Percentiles rank a stretch among this genome's conserved stretches.
Conservation (phyloP, 345 rosid species). For the Syzygium grande region DNA sequence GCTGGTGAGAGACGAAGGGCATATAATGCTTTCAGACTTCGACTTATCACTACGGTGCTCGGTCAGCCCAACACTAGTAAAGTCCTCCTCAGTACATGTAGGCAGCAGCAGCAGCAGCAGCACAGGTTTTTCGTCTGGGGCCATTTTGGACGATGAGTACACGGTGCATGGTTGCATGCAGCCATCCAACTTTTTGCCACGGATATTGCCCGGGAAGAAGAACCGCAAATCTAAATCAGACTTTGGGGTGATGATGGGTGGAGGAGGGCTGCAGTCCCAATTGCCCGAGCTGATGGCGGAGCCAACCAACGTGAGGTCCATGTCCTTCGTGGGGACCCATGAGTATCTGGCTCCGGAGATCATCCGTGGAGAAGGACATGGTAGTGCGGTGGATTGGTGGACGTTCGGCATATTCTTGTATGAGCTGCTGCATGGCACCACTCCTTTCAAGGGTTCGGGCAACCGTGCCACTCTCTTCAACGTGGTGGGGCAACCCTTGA, state of each 20-base stretch:
- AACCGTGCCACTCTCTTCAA: slow-evolving; percentile 81
- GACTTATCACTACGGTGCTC: slow-evolving; percentile 89
- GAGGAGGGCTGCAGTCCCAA: slow-evolving; percentile 12
- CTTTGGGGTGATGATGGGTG: slow-evolving; percentile 51
- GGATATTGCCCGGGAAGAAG: slow-evolving; percentile 68
- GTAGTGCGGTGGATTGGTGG: slow-evolving; percentile 99
- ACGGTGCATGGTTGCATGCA: slow-evolving; percentile 59
- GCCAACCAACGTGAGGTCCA: slow-evolving; percentile 78
- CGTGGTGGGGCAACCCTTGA: slow-evolving; percentile 77
- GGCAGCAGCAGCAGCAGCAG: slow-evolving; percentile 13
- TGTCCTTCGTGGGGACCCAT: slow-evolving; percentile 95
- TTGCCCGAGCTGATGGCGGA: slow-evolving; percentile 92
- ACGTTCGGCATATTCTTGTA: slow-evolving; percentile 82
- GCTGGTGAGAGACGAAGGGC: slow-evolving; percentile 77
- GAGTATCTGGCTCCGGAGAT: slow-evolving; percentile 91
- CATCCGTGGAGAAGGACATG: slow-evolving; percentile 93
- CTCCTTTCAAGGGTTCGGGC: slow-evolving; percentile 92
- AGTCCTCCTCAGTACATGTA: slow-evolving; percentile 57
- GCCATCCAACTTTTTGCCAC: slow-evolving; percentile 73
- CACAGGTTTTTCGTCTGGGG: slow-evolving; percentile 11
- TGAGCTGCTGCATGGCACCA: slow-evolving; percentile 73
- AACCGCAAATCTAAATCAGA: slow-evolving; percentile 85
- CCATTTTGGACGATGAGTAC: slow-evolving; percentile 50
- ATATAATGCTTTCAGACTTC: slow-evolving; percentile 90
- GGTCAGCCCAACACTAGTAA: slow-evolving; percentile 76